These are phyloP conservation scores for Colletotrichum endophyticum DNA, from an alignment of 2,329 filamentous ascomycete genomes.

Conservation along the genomic window DNA sequence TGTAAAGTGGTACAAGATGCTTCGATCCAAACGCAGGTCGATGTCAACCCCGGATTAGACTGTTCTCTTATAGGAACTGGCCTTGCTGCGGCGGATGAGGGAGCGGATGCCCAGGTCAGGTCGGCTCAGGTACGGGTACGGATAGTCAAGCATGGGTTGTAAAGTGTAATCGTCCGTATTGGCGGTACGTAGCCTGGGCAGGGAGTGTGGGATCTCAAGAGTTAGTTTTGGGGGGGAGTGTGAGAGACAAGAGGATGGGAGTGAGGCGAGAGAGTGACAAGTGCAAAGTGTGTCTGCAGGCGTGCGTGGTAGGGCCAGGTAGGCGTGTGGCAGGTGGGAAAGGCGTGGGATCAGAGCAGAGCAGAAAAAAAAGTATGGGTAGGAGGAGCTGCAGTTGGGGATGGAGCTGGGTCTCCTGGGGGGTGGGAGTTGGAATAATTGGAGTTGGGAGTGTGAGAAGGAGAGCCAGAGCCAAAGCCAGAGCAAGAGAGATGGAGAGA, in stretches of 20 bases:
- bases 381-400: background rate
- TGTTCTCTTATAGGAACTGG: constrained; percentile 15
- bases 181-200: background rate
- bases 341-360: background rate
- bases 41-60: constrained; percentile 18
- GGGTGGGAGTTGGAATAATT: constrained; percentile 9
- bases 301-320: background rate
- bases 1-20: constrained; percentile 1
- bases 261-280: constrained; percentile 8
- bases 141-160: constrained; percentile 16
- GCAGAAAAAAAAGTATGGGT: background rate
- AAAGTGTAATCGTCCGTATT: constrained; percentile 17
- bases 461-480: background rate
- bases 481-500: background rate
- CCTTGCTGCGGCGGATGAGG: constrained; percentile 8
- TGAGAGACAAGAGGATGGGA: background rate
- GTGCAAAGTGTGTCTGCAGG: background rate
- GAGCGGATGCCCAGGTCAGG: constrained; percentile 7
- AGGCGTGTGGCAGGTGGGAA: background rate
- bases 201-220: constrained; percentile 6
- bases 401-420: constrained; percentile 9
- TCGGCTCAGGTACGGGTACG: constrained; percentile 14
- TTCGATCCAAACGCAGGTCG: background rate
- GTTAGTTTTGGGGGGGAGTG: background rate
- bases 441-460: background rate